Conservation (phyloP, 2,329 filamentous ascomycete species). For the Ophiobolus disseminans region DNA sequence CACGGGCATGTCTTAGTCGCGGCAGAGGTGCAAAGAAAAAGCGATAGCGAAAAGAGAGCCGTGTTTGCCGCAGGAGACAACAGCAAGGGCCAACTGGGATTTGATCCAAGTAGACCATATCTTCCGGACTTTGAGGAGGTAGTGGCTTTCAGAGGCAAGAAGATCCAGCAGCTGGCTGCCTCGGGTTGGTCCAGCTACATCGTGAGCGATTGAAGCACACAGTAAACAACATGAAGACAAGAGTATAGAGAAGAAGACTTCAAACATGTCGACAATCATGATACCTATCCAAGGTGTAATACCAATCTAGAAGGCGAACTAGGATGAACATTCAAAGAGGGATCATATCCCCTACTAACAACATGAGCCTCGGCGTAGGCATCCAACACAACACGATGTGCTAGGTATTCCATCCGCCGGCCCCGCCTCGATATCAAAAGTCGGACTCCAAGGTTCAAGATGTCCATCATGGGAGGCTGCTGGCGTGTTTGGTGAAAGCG, state of each 20-base stretch:
- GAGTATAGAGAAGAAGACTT: background rate
- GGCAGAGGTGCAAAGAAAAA: conserved; percentile 16
- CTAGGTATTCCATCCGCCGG: background rate
- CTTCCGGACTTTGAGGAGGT: conserved; percentile 30
- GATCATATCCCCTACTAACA: background rate
- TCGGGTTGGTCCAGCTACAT: conserved; percentile 33
- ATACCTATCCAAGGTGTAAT: background rate
- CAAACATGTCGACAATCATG: background rate
- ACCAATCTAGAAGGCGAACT: no score
- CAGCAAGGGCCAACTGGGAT: conserved; percentile 33
- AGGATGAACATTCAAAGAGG: no score
- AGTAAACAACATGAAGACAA: background rate
- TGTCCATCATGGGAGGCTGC: conserved; percentile 15
- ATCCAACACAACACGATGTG: background rate
- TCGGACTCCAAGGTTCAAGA: conserved; percentile 15
- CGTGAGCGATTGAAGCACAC: conserved; percentile 18
- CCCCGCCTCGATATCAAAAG: conserved; percentile 23
- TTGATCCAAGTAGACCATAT: conserved; percentile 16
- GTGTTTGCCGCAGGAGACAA: conserved; percentile 39
- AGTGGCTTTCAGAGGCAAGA: conserved; percentile 22
- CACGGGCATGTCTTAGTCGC: conserved; percentile 39
- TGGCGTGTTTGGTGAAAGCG: background rate
- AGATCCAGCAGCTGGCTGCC: conserved; percentile 25
- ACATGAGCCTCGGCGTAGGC: background rate
- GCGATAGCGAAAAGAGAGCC: conserved; percentile 4